Conservation (phyloP, 179 eudicot species). For the Beta corolliflora region DNA sequence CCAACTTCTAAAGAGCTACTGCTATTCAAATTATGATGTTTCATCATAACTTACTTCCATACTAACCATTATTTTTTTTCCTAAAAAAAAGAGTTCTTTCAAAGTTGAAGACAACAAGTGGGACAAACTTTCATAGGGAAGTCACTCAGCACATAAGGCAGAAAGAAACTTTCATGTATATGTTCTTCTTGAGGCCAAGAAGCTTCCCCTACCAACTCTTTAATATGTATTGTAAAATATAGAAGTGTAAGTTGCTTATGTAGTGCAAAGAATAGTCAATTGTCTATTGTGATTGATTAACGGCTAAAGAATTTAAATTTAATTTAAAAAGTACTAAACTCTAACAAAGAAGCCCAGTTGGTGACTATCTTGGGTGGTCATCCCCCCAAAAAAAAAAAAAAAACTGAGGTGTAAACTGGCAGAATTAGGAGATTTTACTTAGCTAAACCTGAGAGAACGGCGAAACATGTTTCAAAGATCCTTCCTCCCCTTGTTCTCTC, state of each 20-base stretch:
- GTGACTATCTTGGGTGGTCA: neutral
- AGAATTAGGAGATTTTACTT: neutral
- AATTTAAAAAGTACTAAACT: neutral
- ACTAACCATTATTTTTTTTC: neutral
- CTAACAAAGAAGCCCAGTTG: neutral
- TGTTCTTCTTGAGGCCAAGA: neutral
- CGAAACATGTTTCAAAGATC: neutral
- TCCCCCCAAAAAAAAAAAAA: neutral
- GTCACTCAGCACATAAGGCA: neutral
- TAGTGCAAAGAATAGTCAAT: no score
- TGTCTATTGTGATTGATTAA: no score
- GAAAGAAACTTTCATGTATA: neutral
- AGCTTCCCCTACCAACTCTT: no score
- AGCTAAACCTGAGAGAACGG: neutral
- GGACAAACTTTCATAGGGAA: neutral
- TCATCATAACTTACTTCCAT: neutral
- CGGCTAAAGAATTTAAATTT: no score
- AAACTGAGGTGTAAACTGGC: neutral
- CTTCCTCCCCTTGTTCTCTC: neutral
- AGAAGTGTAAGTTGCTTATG: no score
- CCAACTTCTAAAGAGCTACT: neutral
- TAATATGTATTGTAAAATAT: no score
- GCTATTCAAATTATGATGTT: neutral
- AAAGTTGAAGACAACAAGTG: neutral
- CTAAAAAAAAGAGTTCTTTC: neutral